Base-by-base conservation (phyloP, 768 basidiomycete genomes). In the Macrocybe gigantea region DNA sequence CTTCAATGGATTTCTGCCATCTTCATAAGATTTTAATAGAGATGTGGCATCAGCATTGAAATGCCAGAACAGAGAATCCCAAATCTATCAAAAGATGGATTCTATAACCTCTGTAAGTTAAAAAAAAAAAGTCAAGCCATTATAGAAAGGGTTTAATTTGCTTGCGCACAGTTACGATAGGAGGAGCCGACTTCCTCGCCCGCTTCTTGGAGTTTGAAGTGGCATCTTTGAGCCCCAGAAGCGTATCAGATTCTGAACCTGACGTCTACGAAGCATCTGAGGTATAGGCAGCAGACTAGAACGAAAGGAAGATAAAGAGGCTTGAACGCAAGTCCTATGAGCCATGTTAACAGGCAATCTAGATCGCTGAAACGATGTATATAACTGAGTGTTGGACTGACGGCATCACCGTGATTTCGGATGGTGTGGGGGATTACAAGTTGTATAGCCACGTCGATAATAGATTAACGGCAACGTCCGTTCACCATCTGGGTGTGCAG, bases 371-470 rank as follows among this genome's bases (percentile, higher is more conserved):
- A n/a, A n/a, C 39, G 31, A 41, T 41, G 15, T 30, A 41, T 6
- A 34, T 9, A 43, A 7, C 7, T 9, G 30, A 42, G 35, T 39
- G 14, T 5, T n/a, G 13, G 22, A 5, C 44, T 44, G 7, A 33
- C 33, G 11, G 11, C 37, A 42, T 40, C 48, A 57, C 11, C 53
- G 45, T 35, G 49, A 51, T 54, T 51, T 50, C 35, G n/a, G 30
- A 39, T 38, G 37, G 12, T 41, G 45, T 10, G 31, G 43, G 15
- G 49, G 44, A 13, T 53, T 46, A 50, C 76, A 74, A 49, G 74
- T 85, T 37, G 76, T 78, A 59, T 84, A 88, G 47, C 62, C 61
- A 36, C 77, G 75, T 41, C 73, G 73, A 55, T 87, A 77, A 60
- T 88, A 88, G 46, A 88, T 60, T 49, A 88, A 64, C 2, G 85